phyloP scores from a whole-genome alignment of 331 rosid species.

The Erythrophleum ivorense region DNA sequence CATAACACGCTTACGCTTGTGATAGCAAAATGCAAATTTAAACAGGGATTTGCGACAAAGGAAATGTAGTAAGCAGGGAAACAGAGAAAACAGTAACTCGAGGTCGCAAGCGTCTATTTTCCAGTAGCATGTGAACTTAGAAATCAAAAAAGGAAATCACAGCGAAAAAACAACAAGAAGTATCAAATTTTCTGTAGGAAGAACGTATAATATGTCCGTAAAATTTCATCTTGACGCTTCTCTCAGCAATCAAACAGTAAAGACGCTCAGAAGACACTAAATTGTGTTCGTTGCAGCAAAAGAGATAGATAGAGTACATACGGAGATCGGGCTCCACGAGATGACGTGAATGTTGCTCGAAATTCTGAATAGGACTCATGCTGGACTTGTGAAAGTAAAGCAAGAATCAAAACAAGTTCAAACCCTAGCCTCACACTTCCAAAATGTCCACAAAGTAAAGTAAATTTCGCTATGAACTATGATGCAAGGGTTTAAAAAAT shows the following conservation, averaged over 20 bases:
- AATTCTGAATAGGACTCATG: slow-evolving; percentile 30
- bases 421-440: not conserved
- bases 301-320: not conserved
- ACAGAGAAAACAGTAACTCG: not conserved
- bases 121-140: not conserved
- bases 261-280: not conserved
- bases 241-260: not conserved
- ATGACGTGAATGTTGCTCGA: slow-evolving; percentile 29
- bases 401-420: not conserved
- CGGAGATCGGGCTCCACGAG: slow-evolving; percentile 24
- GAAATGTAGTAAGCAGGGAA: not conserved
- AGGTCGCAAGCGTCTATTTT: not conserved
- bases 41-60: not conserved
- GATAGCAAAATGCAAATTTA: slow-evolving; percentile 2
- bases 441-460: not conserved
- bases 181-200: not conserved
- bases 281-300: not conserved
- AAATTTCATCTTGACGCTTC: not conserved
- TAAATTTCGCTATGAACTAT: not conserved
- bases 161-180: not conserved
- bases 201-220: not conserved
- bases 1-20: not conserved
- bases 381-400: not conserved
- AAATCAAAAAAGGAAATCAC: not conserved
- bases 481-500: slow-evolving; percentile 1